Evolutionary conservation across 257 asterid species (phyloP), one percentile per base, ranked within the genome.

Genomic region (Penstemon davidsonii): DNA sequence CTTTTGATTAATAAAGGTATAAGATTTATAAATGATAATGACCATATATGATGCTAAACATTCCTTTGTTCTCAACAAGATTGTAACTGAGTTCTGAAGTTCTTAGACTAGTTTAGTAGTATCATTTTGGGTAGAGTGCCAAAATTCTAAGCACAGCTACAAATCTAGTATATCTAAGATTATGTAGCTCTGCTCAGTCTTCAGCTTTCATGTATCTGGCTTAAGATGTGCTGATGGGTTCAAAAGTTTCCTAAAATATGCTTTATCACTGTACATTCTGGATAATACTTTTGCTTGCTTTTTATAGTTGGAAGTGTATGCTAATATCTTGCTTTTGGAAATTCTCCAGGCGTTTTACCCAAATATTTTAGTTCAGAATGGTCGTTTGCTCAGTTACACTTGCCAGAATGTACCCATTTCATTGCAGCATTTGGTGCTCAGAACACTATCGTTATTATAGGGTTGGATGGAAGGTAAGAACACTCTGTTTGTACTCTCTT

Each of bases 291-390:
- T 62, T 7, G 36, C 13, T 39, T 50, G 45, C 53, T 64, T 12
- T 42, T 15, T 42, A 74, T 43, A 52, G 38, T 44, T 54, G 60
- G 67, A 65, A 18, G 7, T 50, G 8, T 39, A 55, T 68, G 56
- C 61, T 51, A 70, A 57, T 68, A 58, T 63, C 52, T 4, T 65
- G 33, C 60, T 67, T 67, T 62, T 62, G 54, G 43, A 42, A 68
- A 66, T 44, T 72, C 46, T 75, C 55, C 91, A 92, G 98, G 98
- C 74, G 83, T 87, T 63, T 71, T 92, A 75, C 98, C 96, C 15
- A 92, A 85, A 79, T 92, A 89, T 81, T 92, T 92, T 78, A 89
- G 98, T 84, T 92, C 98, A 38, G 98, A 89, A 73, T 89, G 98
- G 98, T 92, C 98, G 55, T 89, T 92, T 84, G 96, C 97, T 67